A percentile compares a stretch with the other conserved stretches of the same genome.
phyloP scores from a whole-genome alignment of 495 filamentous ascomycete genomes.

The Viridothelium virens region DNA sequence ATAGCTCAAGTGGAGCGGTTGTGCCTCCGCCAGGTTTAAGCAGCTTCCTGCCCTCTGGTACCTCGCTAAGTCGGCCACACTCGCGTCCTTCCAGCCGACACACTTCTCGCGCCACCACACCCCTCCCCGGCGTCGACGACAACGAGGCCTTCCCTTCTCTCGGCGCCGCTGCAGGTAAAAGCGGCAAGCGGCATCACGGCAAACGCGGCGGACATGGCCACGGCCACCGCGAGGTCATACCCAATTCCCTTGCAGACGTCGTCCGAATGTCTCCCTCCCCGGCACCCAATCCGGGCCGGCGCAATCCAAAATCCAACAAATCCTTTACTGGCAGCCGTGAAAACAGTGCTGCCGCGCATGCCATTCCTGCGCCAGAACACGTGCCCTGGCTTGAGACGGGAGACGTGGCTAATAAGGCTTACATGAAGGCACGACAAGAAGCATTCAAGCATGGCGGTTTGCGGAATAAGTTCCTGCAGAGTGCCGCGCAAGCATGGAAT shows the following conservation, averaged over 20 bases:
- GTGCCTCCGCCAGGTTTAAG: constrained; percentile 53
- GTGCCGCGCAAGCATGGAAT: constrained; percentile 99
- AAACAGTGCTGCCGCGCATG: constrained; percentile 68
- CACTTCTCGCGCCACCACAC: constrained; percentile 58
- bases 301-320: constrained; percentile 22
- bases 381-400: constrained; percentile 97
- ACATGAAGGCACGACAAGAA: constrained; percentile 86
- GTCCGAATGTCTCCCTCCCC: constrained; percentile 41
- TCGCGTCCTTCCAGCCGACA: constrained; percentile 86
- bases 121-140: constrained; percentile 79
- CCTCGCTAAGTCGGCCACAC: constrained; percentile 50
- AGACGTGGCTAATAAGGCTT: constrained; percentile 80
- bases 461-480: constrained; percentile 95
- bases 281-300: constrained; percentile 38
- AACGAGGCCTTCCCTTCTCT: constrained; percentile 93
- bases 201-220: constrained; percentile 74
- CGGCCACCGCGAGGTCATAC: constrained; percentile 40
- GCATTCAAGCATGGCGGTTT: constrained; percentile 94
- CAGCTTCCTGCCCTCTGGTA: constrained; percentile 24
- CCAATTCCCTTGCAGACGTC: constrained; percentile 80
- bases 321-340: constrained; percentile 47
- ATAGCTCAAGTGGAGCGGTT: constrained; percentile 9
- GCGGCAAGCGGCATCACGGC: constrained; percentile 80
- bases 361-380: constrained; percentile 80
- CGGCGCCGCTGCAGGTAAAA: constrained; percentile 56